Percentiles rank a stretch among this genome's conserved stretches.
Conservation (phyloP, 768 basidiomycete genomes). For the Rubroboletus pulcherrimus region DNA sequence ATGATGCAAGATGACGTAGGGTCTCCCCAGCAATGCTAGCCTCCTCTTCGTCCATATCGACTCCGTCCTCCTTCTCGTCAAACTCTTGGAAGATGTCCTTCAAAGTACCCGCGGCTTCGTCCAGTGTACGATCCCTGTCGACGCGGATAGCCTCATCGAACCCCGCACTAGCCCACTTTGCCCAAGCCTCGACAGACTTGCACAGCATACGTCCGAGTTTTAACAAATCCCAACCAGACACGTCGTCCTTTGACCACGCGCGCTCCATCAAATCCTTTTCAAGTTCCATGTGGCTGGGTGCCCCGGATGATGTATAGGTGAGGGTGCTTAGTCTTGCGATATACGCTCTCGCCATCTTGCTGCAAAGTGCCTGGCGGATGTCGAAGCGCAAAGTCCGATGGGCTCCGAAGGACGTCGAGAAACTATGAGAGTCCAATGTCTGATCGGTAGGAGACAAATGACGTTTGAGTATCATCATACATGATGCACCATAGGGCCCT, state of each 20-base stretch:
- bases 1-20: constrained; percentile 54
- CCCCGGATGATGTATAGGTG: constrained; percentile 57
- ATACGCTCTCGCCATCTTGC: constrained; percentile 63
- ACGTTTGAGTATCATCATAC: constrained; percentile 58
- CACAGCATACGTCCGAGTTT: constrained; percentile 53
- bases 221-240: constrained; percentile 63
- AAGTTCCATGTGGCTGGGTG: constrained; percentile 55
- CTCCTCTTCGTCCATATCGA: constrained; percentile 62
- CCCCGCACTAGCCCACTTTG: constrained; percentile 33
- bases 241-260: constrained; percentile 69
- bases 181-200: constrained; percentile 58
- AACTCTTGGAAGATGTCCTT: constrained; percentile 74
- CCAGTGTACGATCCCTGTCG: constrained; percentile 55
- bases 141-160: constrained; percentile 25
- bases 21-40: constrained; percentile 61
- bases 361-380: constrained; percentile 57
- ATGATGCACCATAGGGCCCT: constrained; percentile 63
- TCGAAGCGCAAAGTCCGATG: constrained; percentile 59
- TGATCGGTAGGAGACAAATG: constrained; percentile 44
- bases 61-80: constrained; percentile 58
- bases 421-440: constrained; percentile 21
- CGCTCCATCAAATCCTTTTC: constrained; percentile 65
- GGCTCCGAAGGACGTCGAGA: constrained; percentile 51
- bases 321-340: constrained; percentile 52
- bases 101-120: constrained; percentile 65